Conservation (phyloP, 139 green algal species). For the Volvox reticuliferus region DNA sequence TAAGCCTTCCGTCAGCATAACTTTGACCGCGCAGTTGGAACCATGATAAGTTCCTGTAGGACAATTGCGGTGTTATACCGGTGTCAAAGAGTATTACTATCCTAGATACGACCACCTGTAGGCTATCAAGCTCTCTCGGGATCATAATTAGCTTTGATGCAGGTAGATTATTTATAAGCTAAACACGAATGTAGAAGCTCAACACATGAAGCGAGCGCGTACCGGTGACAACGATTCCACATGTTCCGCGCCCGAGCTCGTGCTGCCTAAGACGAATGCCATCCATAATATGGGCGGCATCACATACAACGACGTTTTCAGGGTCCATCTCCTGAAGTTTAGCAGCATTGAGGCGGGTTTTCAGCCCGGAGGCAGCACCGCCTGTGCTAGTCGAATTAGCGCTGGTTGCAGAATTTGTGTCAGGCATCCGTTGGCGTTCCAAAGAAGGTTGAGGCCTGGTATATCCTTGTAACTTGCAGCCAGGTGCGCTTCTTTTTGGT, state of each 20-base stretch:
- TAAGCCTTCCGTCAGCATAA: neutral
- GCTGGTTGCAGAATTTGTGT: neutral
- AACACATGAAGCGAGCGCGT: neutral
- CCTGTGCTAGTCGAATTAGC: neutral
- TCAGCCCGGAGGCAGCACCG: neutral
- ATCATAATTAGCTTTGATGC: too few species aligned
- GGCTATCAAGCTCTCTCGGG: too few species aligned
- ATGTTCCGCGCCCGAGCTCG: constrained; percentile 24
- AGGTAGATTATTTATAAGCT: neutral
- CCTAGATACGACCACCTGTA: too few species aligned
- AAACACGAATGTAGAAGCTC: neutral
- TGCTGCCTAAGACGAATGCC: neutral
- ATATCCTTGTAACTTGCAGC: neutral
- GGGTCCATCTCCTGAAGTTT: constrained; percentile 9
- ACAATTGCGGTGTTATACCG: neutral
- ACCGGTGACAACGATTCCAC: constrained; percentile 23
- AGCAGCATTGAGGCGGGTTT: neutral
- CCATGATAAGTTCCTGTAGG: neutral
- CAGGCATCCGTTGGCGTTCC: too few species aligned
- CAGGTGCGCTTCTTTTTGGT: neutral
- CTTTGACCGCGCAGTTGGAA: constrained; percentile 1
- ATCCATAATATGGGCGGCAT: neutral
- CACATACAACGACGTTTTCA: neutral
- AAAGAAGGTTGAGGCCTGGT: neutral
- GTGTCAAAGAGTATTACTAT: too few species aligned